Evolutionary conservation across 257 asterid species (phyloP).

Genomic region (Scutellaria baicalensis): DNA sequence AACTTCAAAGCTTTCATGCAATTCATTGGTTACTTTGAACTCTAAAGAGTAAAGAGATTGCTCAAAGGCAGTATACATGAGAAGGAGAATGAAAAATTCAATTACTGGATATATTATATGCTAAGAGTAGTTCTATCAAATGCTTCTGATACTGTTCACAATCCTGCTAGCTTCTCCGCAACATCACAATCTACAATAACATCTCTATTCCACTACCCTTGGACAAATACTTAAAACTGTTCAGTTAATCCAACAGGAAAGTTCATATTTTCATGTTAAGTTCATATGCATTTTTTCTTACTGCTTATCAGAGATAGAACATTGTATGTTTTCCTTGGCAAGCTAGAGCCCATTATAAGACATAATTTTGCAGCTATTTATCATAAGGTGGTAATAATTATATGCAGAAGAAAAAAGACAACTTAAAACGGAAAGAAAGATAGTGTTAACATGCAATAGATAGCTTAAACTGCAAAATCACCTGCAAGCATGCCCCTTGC

Average conservation of each 20-base stretch:
- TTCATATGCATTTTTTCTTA: neutral
- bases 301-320: neutral
- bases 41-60: no score
- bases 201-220: neutral
- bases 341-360: neutral
- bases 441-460: neutral
- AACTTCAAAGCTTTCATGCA: neutral
- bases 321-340: neutral
- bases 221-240: neutral
- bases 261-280: neutral
- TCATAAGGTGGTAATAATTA: neutral
- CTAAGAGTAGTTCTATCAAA: no score
- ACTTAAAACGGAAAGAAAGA: neutral
- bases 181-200: no score
- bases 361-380: neutral
- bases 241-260: neutral
- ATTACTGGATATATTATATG: no score
- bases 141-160: no score
- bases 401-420: neutral
- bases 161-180: no score
- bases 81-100: no score
- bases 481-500: conserved; percentile 66
- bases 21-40: neutral
- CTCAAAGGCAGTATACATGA: no score
- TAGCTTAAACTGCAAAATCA: conserved; percentile 19